Conservation (phyloP, 2,329 filamentous ascomycete genomes). For the Didymella pomorum region DNA sequence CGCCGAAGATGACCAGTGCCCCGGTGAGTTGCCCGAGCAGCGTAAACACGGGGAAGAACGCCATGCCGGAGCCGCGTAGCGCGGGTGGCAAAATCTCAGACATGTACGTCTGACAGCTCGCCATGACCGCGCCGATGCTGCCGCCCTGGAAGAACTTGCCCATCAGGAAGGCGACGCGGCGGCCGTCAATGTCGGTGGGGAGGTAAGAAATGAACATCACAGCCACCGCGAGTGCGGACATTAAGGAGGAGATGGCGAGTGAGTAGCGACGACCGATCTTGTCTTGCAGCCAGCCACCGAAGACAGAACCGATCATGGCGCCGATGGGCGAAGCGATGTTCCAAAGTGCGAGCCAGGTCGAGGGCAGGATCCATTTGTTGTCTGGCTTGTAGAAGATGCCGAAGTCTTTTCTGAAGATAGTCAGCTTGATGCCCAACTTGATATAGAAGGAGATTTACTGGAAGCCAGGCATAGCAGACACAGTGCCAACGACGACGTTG, state of each 20-base stretch:
- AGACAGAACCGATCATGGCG: constrained; percentile 38
- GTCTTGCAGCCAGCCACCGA: constrained; percentile 41
- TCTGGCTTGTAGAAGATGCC: constrained; percentile 28
- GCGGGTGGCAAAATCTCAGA: constrained; percentile 59
- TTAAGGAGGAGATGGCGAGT: constrained; percentile 34
- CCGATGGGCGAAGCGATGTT: constrained; percentile 38
- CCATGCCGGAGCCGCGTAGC: constrained; percentile 58
- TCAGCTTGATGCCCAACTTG: background rate
- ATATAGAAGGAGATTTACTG: constrained; percentile 26
- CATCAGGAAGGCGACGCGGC: constrained; percentile 51
- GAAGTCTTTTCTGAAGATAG: constrained; percentile 33
- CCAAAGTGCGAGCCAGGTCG: constrained; percentile 42
- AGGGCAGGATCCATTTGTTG: constrained; percentile 40
- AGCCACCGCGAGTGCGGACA: constrained; percentile 40
- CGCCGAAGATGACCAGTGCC: constrained; percentile 49
- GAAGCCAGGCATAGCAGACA: constrained; percentile 41
- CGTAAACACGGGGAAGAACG: constrained; percentile 60
- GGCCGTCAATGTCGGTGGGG: constrained; percentile 30
- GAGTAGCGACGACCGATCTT: constrained; percentile 35
- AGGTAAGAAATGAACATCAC: constrained; percentile 44
- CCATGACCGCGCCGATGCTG: constrained; percentile 56
- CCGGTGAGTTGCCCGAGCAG: constrained; percentile 60
- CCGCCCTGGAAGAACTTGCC: constrained; percentile 59
- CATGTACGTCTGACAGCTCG: constrained; percentile 55
- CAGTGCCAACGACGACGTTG: constrained; percentile 41